Percentiles rank a stretch among this genome's conserved stretches.
Conservation (phyloP, 352 stramenopile species). For the Aphanomyces cochlioides region DNA sequence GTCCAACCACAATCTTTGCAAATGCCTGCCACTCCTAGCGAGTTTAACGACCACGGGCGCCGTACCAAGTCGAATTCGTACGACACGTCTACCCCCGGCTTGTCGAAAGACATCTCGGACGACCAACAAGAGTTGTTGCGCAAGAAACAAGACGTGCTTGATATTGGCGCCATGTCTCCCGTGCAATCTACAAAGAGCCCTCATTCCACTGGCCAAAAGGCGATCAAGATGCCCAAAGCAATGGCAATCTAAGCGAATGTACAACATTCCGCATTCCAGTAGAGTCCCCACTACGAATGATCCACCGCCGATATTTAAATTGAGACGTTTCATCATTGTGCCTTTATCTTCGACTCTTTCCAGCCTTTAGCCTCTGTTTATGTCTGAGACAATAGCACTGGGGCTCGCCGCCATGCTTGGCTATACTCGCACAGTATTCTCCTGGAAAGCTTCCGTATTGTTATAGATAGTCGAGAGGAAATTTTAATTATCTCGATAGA, state of each 20-base stretch:
- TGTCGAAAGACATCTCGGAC: conserved; percentile 26
- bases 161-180: not conserved
- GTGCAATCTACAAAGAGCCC: conserved; percentile 34
- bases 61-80: conserved; percentile 27
- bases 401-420: too few species aligned
- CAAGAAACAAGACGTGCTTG: conserved; percentile 25
- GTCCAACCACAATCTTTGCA: conserved; percentile 12
- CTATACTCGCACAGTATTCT: too few species aligned
- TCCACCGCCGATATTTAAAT: not conserved
- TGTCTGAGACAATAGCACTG: too few species aligned
- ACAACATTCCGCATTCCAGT: not conserved
- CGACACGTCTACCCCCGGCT: conserved; percentile 2
- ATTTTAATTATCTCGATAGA: too few species aligned
- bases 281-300: not conserved
- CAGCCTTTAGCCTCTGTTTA: too few species aligned
- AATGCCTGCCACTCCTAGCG: not conserved
- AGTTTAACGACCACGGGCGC: not conserved
- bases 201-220: conserved; percentile 53
- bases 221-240: conserved; percentile 61
- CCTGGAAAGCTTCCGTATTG: too few species aligned
- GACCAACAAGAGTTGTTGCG: conserved; percentile 24
- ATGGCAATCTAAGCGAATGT: conserved; percentile 50
- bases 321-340: too few species aligned
- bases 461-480: too few species aligned
- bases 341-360: too few species aligned